Base-by-base conservation (phyloP, 495 filamentous ascomycete genomes). In the Symbiotaphrina buchneri region DNA sequence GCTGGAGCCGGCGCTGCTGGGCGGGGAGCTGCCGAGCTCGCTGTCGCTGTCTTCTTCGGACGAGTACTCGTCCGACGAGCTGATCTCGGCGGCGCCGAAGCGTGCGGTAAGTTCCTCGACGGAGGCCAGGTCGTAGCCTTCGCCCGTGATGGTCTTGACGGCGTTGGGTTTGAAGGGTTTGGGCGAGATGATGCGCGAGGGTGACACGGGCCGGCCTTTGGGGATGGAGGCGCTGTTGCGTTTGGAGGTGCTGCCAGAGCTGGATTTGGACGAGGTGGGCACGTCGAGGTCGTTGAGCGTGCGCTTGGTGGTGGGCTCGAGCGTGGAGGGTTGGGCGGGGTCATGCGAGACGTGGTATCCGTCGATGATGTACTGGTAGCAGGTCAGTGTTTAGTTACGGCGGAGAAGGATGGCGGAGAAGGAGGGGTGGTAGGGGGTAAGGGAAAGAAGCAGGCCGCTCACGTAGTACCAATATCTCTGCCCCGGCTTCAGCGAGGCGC, bases 271-370 rank as follows among this genome's bases (percentile, higher is more conserved):
- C 0, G 21, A 8, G 6, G 18, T 36, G 36, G 69, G 68, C 27
- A 75, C 67, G 47, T 76, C 69, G 50, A 76, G 66, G 51, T 71
- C 65, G 56, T 76, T 97, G 35, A 97, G 66, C 51, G 76, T 75
- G 52, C 90, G 87, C 59, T 83, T 82, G 41, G 90, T 94, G 45
- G 84, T 95, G 43, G 87, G 84, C 63, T 97, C 87, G 46, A 75
- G 74, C 54, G 81, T 91, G 49, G 73, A 80, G 35, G 75, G 65
- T 48, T 78, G 68, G 45, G 79, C 80, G 30, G 90, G 87, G 56
- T 97, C 87, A 63, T 95, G 85, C 28, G 87, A 85, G 51, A 93
- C 76, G 54, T 94, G 84, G 70, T 94, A 94, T 37, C 87, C 87
- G 48, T 97, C 87, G 57, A 95, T 90, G 75, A 97, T 93, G 63